Evolutionary conservation across 2,329 filamentous ascomycete genomes (phyloP).

Genomic region (Botryotinia calthae): DNA sequence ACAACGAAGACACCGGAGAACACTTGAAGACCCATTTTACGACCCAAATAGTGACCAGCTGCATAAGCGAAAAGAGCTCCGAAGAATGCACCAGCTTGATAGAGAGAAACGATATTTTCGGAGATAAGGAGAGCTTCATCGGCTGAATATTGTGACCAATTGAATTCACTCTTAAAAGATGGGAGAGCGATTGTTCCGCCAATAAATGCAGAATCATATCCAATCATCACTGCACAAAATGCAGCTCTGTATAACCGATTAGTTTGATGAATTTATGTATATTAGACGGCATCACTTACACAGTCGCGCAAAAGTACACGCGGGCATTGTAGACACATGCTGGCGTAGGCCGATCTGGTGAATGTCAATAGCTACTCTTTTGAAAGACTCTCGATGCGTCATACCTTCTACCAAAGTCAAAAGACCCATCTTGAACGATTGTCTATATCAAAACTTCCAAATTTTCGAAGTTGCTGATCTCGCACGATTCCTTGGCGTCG

Average conservation of each 20-base stretch:
- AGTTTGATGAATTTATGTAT: not conserved
- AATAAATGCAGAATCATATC: slow-evolving; percentile 34
- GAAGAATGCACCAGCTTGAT: slow-evolving; percentile 33
- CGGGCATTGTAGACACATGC: slow-evolving; percentile 32
- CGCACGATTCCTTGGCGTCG: not conserved
- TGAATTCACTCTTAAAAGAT: slow-evolving; percentile 30
- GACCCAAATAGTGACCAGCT: slow-evolving; percentile 16
- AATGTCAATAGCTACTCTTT: slow-evolving; percentile 26
- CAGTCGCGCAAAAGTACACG: slow-evolving; percentile 28
- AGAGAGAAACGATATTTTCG: slow-evolving; percentile 34
- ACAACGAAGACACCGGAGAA: slow-evolving; percentile 64
- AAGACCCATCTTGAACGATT: slow-evolving; percentile 39
- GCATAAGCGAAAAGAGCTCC: slow-evolving; percentile 23
- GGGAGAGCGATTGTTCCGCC: slow-evolving; percentile 32
- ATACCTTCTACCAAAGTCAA: slow-evolving; percentile 53
- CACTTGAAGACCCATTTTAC: slow-evolving; percentile 51
- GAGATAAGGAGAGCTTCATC: slow-evolving; percentile 22
- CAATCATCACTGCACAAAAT: slow-evolving; percentile 52
- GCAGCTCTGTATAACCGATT: slow-evolving; percentile 43
- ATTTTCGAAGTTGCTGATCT: not conserved
- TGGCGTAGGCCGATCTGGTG: slow-evolving; percentile 32
- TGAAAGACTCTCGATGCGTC: slow-evolving; percentile 47
- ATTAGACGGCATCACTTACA: slow-evolving; percentile 23
- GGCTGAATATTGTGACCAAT: slow-evolving; percentile 29
- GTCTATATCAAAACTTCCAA: not conserved